phyloP scores from a whole-genome alignment of 257 asterid species.

The Voacanga thouarsii region DNA sequence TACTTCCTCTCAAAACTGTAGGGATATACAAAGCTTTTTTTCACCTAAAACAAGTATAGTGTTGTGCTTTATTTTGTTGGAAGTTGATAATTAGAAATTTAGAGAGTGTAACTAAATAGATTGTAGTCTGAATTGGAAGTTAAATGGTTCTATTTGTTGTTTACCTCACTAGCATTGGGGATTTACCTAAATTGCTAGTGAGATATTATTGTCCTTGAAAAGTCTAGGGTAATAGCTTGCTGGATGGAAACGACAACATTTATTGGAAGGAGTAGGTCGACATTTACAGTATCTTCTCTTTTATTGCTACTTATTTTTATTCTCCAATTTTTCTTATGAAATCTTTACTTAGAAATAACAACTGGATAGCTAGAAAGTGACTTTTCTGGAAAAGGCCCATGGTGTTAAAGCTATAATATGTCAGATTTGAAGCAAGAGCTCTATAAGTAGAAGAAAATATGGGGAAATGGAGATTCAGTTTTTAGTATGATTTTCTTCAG shows the following conservation, averaged over 20 bases:
- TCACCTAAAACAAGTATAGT: not conserved
- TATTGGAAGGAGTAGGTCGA: not conserved
- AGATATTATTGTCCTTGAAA: not conserved
- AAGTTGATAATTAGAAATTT: not conserved
- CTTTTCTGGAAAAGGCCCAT: not conserved
- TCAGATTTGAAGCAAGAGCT: not conserved
- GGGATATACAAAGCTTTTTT: not conserved
- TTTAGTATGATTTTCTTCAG: not conserved
- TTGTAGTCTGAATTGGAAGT: not conserved
- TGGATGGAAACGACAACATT: not conserved
- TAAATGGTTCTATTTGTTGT: not conserved
- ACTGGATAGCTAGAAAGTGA: not conserved
- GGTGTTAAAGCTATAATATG: not conserved
- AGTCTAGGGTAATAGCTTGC: not conserved
- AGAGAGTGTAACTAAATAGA: no score
- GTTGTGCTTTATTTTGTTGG: not conserved
- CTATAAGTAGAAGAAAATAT: not conserved
- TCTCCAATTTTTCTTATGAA: not conserved
- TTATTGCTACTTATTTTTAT: not conserved
- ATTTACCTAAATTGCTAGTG: not conserved
- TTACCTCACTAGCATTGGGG: not conserved
- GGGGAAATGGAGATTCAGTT: slow-evolving; percentile 10
- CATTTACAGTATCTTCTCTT: not conserved
- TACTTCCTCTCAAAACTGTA: not conserved
- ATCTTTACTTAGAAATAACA: not conserved